Evolutionary conservation across 345 rosid genomes (phyloP).

Genomic region (Combretum micranthum): DNA sequence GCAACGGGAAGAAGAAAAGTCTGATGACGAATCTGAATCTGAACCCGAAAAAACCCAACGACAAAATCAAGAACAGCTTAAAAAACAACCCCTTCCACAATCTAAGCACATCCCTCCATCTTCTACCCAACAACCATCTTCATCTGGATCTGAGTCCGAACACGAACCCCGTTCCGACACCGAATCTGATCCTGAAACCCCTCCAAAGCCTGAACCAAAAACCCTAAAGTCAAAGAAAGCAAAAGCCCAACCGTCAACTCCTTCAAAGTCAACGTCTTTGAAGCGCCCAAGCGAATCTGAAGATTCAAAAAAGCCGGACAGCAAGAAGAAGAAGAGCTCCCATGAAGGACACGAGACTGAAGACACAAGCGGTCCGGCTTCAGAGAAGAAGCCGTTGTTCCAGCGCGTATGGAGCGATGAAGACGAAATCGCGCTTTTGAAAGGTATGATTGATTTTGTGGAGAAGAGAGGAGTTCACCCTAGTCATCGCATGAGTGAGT

Average conservation of each 20-base stretch:
- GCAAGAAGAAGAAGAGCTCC: not conserved
- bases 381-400: conserved; percentile 7
- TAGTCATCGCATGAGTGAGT: conserved; percentile 1
- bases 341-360: not conserved
- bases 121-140: not conserved
- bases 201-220: conserved; percentile 1
- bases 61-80: no score
- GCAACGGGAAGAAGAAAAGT: not conserved
- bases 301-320: not conserved
- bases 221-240: conserved; percentile 3
- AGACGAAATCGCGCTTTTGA: conserved; percentile 20
- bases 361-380: not conserved
- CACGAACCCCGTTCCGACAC: conserved; percentile 13
- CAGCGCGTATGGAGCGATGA: conserved; percentile 24
- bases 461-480: conserved; percentile 10
- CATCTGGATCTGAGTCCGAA: conserved; percentile 7
- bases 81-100: not conserved
- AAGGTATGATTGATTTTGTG: conserved; percentile 23
- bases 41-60: not conserved
- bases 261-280: not conserved
- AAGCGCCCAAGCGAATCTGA: not conserved
- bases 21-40: conserved; percentile 5
- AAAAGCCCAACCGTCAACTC: not conserved
- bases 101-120: not conserved
- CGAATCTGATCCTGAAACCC: conserved; percentile 2